Percentiles rank a stretch among this genome's conserved stretches.
Evolutionary conservation across 495 filamentous ascomycete genomes (phyloP).

Genomic region (Tetracladium marchalianum): DNA sequence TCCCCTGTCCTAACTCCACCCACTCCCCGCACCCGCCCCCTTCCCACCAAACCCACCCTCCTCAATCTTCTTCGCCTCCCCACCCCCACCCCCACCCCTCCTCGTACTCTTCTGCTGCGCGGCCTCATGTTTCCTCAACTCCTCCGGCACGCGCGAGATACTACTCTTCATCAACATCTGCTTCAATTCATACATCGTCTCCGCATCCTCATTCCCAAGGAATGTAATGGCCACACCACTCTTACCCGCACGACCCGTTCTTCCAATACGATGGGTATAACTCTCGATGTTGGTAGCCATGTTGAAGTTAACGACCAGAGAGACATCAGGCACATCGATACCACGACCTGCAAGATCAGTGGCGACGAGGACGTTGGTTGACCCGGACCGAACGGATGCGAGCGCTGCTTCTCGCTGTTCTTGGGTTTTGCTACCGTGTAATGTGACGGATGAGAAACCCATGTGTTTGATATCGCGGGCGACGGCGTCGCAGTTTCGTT

Average conservation of each 20-base stretch:
- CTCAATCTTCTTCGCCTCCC: conserved; percentile 47
- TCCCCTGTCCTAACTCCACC: not conserved
- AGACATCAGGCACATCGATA: conserved; percentile 96
- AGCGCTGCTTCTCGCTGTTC: conserved; percentile 95
- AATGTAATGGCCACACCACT: conserved; percentile 96
- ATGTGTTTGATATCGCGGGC: conserved; percentile 91
- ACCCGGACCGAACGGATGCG: conserved; percentile 69
- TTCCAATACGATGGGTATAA: conserved; percentile 96
- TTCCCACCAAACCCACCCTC: conserved; percentile 30
- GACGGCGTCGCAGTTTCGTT: conserved; percentile 95
- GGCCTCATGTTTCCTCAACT: conserved; percentile 86
- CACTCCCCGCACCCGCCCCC: conserved; percentile 1
- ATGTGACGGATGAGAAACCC: conserved; percentile 82
- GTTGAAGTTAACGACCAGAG: conserved; percentile 96
- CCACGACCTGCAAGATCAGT: conserved; percentile 94
- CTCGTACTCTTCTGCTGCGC: conserved; percentile 72
- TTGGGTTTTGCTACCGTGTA: conserved; percentile 94
- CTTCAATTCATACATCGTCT: conserved; percentile 92
- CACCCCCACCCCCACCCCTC: conserved; percentile 29
- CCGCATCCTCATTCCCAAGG: conserved; percentile 82
- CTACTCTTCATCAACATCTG: conserved; percentile 92
- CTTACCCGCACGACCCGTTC: conserved; percentile 97
- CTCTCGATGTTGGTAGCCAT: conserved; percentile 92
- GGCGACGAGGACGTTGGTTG: conserved; percentile 84
- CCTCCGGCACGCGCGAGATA: conserved; percentile 86